phyloP scores from a whole-genome alignment of 306 rosid genomes.

The Cercis canadensis region DNA sequence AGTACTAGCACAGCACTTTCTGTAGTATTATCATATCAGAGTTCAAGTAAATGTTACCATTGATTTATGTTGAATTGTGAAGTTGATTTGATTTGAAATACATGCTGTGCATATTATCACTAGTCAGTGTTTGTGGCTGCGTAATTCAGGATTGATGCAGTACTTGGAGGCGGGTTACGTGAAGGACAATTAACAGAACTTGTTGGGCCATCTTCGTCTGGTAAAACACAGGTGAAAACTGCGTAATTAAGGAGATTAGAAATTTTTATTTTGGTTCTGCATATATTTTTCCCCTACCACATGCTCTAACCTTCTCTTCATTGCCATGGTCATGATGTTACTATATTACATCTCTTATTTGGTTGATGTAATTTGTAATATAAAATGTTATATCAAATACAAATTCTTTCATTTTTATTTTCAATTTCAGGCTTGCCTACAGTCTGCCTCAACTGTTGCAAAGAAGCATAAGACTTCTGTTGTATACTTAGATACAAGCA shows the following conservation, averaged over 20 bases:
- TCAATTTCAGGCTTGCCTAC: conserved; percentile 69
- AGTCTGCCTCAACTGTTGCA: conserved; percentile 74
- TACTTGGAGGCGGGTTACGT: conserved; percentile 83
- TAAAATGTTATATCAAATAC: neutral
- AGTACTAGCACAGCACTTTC: neutral
- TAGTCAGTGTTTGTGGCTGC: conserved; percentile 30
- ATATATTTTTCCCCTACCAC: neutral
- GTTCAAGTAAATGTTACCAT: neutral
- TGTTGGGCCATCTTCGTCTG: conserved; percentile 87
- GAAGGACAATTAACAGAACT: conserved; percentile 85
- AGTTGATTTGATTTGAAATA: neutral
- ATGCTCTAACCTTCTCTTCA: conserved; percentile 7
- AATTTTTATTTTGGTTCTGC: neutral
- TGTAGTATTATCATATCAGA: neutral
- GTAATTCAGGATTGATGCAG: conserved; percentile 65
- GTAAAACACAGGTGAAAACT: conserved; percentile 80
- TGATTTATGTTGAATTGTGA: too few species aligned
- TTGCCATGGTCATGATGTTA: conserved; percentile 19
- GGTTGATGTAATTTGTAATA: conserved; percentile 17
- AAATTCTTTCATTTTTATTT: too few species aligned
- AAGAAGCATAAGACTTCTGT: conserved; percentile 55
- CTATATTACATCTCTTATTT: conserved; percentile 26
- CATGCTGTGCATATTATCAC: conserved; percentile 14
- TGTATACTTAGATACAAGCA: conserved; percentile 78
- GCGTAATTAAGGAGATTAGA: too few species aligned